These are phyloP conservation scores for Suillus tomentosus DNA, from an alignment of 768 basidiomycete genomes.

Conservation along the genomic window DNA sequence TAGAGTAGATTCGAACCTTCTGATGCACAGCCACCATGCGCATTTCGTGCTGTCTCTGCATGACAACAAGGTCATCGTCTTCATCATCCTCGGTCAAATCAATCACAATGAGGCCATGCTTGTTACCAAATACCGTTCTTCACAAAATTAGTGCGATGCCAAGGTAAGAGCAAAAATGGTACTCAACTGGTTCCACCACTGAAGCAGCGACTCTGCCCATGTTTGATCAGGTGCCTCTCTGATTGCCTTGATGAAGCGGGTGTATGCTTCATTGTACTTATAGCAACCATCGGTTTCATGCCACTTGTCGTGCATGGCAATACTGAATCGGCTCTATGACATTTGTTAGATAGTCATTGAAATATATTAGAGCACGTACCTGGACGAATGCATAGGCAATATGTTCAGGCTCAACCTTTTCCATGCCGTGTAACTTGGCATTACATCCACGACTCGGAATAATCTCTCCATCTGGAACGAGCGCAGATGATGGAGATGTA, in stretches of 20 bases:
- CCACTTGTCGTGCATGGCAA: slow-evolving; percentile 5
- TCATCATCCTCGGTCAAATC: background rate
- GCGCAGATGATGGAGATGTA: no score
- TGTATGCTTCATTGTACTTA: slow-evolving; percentile 10
- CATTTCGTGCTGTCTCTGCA: background rate
- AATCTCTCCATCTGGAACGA: no score
- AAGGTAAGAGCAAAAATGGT: background rate
- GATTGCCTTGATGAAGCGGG: slow-evolving; percentile 1
- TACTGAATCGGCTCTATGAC: slow-evolving; percentile 3
- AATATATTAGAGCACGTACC: no score
- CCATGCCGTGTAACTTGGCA: no score
- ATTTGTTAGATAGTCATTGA: background rate
- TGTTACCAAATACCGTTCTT: background rate
- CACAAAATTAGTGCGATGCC: background rate
- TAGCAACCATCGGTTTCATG: slow-evolving; percentile 8
- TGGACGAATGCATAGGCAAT: no score
- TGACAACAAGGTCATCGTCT: background rate
- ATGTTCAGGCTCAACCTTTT: no score
- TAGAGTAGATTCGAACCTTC: background rate
- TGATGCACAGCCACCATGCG: background rate
- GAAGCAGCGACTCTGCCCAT: background rate
- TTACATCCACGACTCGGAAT: no score
- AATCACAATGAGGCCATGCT: background rate
- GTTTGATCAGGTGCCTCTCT: background rate
- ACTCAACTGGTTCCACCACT: background rate